phyloP scores from a whole-genome alignment of 352 stramenopile species.

The Hyphochytrium catenoides region DNA sequence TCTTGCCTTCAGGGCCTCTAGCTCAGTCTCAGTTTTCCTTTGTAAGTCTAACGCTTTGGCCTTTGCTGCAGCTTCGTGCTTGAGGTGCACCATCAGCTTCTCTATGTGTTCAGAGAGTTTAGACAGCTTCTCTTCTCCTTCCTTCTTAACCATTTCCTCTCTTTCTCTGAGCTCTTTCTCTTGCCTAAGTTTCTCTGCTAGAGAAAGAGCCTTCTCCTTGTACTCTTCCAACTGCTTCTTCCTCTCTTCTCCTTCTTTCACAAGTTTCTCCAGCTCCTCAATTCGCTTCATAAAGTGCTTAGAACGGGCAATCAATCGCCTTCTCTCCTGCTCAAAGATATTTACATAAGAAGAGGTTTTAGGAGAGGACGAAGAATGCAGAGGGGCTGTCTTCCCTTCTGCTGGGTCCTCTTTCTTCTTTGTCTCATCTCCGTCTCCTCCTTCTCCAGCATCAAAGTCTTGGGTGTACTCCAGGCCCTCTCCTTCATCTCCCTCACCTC shows the following conservation, averaged over 20 bases:
- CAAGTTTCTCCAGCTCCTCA: constrained; percentile 23
- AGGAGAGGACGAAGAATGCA: constrained; percentile 21
- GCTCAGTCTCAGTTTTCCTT: constrained; percentile 45
- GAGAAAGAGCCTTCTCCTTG: constrained; percentile 43
- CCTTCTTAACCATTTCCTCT: constrained; percentile 26
- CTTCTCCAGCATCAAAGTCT: constrained; percentile 1
- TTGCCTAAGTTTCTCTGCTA: constrained; percentile 38
- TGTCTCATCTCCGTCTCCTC: neutral
- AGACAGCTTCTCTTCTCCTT: constrained; percentile 56
- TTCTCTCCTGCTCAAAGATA: constrained; percentile 18
- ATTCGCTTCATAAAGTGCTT: constrained; percentile 27
- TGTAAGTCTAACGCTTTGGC: constrained; percentile 47
- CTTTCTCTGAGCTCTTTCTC: constrained; percentile 61
- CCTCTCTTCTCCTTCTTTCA: constrained; percentile 17
- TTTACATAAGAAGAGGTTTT: constrained; percentile 18
- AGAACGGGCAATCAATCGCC: constrained; percentile 32
- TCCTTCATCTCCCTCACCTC: neutral
- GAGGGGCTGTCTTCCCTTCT: constrained; percentile 7
- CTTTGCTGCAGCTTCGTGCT: constrained; percentile 83
- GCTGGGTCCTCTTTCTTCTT: constrained; percentile 4
- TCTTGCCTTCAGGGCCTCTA: constrained; percentile 31
- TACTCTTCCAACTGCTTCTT: constrained; percentile 32
- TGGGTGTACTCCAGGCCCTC: neutral
- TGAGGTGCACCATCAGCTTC: constrained; percentile 88
- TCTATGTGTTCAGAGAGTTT: constrained; percentile 82